A percentile compares a stretch with the other conserved stretches of the same genome.
phyloP scores from a whole-genome alignment of 169 alveolate genomes.

The Plasmodium inui region DNA sequence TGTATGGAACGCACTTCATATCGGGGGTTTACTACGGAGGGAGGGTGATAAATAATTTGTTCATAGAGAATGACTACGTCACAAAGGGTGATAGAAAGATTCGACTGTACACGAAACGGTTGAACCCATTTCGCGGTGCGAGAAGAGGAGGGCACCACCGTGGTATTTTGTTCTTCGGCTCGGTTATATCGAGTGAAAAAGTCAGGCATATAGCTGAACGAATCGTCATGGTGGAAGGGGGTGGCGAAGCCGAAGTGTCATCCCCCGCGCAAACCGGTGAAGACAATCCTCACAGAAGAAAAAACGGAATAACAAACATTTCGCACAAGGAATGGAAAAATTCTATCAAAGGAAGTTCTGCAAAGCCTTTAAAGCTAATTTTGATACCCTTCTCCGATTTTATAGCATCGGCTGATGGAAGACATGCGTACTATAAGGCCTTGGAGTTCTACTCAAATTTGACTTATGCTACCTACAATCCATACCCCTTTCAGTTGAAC shows the following conservation, averaged over 20 bases:
- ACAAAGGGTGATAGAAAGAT: not conserved
- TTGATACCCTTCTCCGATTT: constrained; percentile 69
- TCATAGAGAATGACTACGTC: constrained; percentile 61
- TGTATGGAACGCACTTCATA: constrained; percentile 88
- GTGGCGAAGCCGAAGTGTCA: not conserved
- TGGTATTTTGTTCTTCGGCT: constrained; percentile 35
- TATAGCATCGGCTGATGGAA: constrained; percentile 45
- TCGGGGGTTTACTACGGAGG: constrained; percentile 88
- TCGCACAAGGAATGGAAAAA: constrained; percentile 40
- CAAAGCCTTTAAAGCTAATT: constrained; percentile 59
- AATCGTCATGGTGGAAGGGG: constrained; percentile 33
- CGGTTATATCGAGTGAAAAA: constrained; percentile 39
- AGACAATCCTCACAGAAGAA: not conserved
- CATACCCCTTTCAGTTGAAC: constrained; percentile 24
- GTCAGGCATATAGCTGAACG: constrained; percentile 33
- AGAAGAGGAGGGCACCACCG: not conserved
- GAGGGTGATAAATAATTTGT: constrained; percentile 84
- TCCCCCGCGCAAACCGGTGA: not conserved
- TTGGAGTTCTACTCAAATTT: constrained; percentile 69
- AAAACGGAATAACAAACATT: not conserved
- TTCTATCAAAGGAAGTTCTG: constrained; percentile 32
- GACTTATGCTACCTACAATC: constrained; percentile 46
- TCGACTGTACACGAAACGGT: constrained; percentile 22
- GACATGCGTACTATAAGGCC: constrained; percentile 46
- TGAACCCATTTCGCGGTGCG: constrained; percentile 23